phyloP scores from a whole-genome alignment of 345 rosid genomes.

The Excoecaria cochinchinensis region DNA sequence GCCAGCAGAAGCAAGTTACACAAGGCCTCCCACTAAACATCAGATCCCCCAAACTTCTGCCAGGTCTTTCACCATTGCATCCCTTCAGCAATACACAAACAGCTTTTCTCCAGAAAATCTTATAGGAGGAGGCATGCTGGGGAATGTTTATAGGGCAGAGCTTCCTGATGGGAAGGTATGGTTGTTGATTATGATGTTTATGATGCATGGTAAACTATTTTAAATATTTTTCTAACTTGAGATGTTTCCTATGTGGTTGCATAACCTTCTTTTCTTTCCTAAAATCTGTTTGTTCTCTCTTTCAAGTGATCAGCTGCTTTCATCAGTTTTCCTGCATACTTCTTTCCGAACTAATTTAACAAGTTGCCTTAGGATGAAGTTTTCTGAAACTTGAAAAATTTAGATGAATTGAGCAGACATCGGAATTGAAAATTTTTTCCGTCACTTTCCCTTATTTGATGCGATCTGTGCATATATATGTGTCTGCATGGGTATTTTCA shows the following conservation, averaged over 20 bases:
- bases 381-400: neutral
- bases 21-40: slow-evolving; percentile 48
- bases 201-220: neutral
- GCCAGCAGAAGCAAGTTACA: slow-evolving; percentile 45
- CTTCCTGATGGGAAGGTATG: slow-evolving; percentile 83
- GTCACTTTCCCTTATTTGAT: neutral
- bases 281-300: neutral
- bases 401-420: neutral
- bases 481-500: no score
- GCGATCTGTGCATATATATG: no score
- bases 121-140: slow-evolving; percentile 90
- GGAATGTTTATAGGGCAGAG: slow-evolving; percentile 84
- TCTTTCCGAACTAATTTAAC: neutral
- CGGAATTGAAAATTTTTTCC: neutral
- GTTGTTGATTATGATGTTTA: slow-evolving; percentile 10
- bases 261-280: neutral
- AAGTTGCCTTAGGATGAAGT: neutral
- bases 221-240: neutral
- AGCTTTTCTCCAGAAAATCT: slow-evolving; percentile 95
- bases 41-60: slow-evolving; percentile 51
- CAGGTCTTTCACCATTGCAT: slow-evolving; percentile 77
- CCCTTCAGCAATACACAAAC: slow-evolving; percentile 91
- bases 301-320: neutral
- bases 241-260: neutral
- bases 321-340: neutral